Base-by-base conservation (phyloP, 106 monocot species). In the Alisma plantagoaquatica region DNA sequence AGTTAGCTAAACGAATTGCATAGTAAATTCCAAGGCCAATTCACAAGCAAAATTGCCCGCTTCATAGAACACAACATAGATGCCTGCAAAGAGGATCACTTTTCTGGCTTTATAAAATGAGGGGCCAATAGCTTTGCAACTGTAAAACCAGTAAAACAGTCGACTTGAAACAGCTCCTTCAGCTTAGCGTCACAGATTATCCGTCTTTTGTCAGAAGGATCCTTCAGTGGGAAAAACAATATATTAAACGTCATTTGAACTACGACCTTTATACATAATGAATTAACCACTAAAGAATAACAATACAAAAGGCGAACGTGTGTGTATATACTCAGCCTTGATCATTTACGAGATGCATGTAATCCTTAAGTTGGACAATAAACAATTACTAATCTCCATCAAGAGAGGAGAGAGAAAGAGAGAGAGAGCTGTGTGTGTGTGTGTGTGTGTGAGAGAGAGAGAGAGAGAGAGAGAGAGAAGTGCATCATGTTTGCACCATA, bases 131-230 rank as follows among this genome's bases (percentile, higher is more conserved):
- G 61, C 68, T 88, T 94, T 2, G 78, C 16, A 59, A 88, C 80
- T 11, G 77, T 62, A 53, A 88, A 94, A 43, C 87, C 87, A 28
- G 33, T 66, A 58, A 94, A 94, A 2, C 77, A 75, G 30, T 84
- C 82, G 45, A 94, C 88, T 8, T 81, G 63, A 23, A 94, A 73
- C 25, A 94, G 68, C 31, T 81, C 75, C 53, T 74, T 82, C 19
- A 92, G 71, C 74, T 92, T 92, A 61, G 79, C 79, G 27, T 92
- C 92, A 23, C 86, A 92, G 49, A 86, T 45, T 41, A 92, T 73
- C 24, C 63, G 88, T 67, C 80, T 94, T 70, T 63, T 84, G 31
- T 94, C 78, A 54, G 66, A 49, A 64, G 94, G 87, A 78, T 94
- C 81, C 94, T 94, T 53, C 29, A 51, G 75, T 15, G 43, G 50